A percentile compares a stretch with the other conserved stretches of the same genome.
Evolutionary conservation across 2,329 filamentous ascomycete species (phyloP).

Genomic region (Emericellopsis atlantica): DNA sequence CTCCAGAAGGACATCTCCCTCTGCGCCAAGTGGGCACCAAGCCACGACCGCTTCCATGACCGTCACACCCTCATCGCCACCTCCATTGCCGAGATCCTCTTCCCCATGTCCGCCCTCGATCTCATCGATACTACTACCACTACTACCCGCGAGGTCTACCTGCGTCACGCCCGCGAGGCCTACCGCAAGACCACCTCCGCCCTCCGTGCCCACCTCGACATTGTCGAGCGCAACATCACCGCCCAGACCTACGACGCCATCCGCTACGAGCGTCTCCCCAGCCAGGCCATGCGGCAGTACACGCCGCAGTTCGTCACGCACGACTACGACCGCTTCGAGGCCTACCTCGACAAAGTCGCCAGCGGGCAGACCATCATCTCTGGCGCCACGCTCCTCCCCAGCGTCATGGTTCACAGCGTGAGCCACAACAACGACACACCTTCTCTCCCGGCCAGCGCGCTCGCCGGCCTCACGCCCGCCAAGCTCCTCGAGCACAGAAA

Average conservation of each 20-base stretch:
- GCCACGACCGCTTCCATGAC: slow-evolving; percentile 41
- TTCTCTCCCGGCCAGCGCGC: slow-evolving; percentile 1
- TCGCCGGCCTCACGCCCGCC: slow-evolving; percentile 1
- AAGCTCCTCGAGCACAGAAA: slow-evolving; percentile 15
- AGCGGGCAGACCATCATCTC: slow-evolving; percentile 36
- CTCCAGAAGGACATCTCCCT: slow-evolving; percentile 35
- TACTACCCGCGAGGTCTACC: slow-evolving; percentile 32
- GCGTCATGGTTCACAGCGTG: slow-evolving; percentile 24
- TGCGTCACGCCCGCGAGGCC: slow-evolving; percentile 38
- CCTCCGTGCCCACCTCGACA: slow-evolving; percentile 36
- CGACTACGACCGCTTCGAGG: slow-evolving; percentile 33
- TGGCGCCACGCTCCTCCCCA: slow-evolving; percentile 41
- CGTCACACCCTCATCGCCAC: slow-evolving; percentile 43
- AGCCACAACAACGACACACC: background rate
- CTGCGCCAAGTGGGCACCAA: slow-evolving; percentile 49
- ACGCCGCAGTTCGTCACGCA: slow-evolving; percentile 32
- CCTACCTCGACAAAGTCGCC: slow-evolving; percentile 35
- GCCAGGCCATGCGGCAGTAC: slow-evolving; percentile 43
- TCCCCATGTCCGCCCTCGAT: slow-evolving; percentile 18
- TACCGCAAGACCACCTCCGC: slow-evolving; percentile 38
- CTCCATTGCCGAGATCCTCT: slow-evolving; percentile 42
- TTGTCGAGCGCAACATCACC: slow-evolving; percentile 40
- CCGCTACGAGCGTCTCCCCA: slow-evolving; percentile 43
- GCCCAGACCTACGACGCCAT: slow-evolving; percentile 33
- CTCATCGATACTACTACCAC: slow-evolving; percentile 15